Base-by-base conservation (phyloP, 371 early-diverging fungal species). In the Dichotomocladium elegans region DNA sequence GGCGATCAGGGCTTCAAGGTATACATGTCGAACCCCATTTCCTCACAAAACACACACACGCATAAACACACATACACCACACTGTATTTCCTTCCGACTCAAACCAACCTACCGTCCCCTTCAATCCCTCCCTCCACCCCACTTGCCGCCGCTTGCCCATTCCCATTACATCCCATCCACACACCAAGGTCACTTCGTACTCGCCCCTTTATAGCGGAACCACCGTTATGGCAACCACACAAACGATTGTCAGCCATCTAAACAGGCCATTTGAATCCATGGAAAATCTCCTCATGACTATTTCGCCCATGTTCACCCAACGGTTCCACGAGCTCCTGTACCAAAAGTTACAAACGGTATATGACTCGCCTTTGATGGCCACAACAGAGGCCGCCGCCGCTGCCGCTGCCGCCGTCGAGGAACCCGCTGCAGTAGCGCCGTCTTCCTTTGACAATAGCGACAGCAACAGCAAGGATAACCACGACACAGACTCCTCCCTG, bases 231-330 rank as follows among this genome's bases (percentile, higher is more conserved):
- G 35, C 58, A 21, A 53, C 63, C 14, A 60, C 66, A 5, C 60
- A 68, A 29, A 24, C 28, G n/a, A 54, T 68, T 11, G 59, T 64
- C 48, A 41, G 54, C 3, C 45, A 60, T 30, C 7, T 73, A 4
- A 57, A 64, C 10, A 30, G 34, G 19, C 61, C 62, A 9, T 73
- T 73, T 55, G 74, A 73, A 47, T 62, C 59, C 12, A 73, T 73
- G 74, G 74, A 73, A 25, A 70, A 56, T 21, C 45, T 73, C 26
- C 41, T 73, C 3, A 73, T 73, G 64, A 59, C 67, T 0, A 60
- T 67, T 7, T 73, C 74, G 3, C 74, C 74, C 33, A 51, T 67
- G 61, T 73, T 70, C 52, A 54, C 58, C 19, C 58, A 67, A 29
- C 53, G 59, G 17, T 70, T 73, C 33, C 70, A 70, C 56, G 59